Conservation (phyloP, 2,329 filamentous ascomycete species). For the Seiridium cupressi region DNA sequence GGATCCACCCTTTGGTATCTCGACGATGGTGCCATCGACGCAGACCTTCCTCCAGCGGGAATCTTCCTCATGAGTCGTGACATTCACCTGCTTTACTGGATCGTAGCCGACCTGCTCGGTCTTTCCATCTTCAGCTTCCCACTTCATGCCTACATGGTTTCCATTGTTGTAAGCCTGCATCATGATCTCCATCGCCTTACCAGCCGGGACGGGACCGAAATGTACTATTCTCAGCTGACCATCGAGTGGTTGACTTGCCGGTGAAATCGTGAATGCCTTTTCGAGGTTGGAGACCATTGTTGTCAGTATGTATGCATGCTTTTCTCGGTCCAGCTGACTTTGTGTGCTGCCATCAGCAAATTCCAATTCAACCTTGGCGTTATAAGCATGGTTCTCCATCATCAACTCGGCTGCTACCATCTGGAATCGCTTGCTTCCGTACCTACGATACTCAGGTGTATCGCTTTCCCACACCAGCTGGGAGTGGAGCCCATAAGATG, state of each 20-base stretch:
- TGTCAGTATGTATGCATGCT: conserved; percentile 75
- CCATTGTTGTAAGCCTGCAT: conserved; percentile 58
- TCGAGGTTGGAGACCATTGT: conserved; percentile 81
- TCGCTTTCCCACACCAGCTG: conserved; percentile 89
- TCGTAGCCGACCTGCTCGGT: conserved; percentile 67
- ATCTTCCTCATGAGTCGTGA: conserved; percentile 68
- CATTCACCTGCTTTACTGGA: conserved; percentile 62
- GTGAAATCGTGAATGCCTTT: conserved; percentile 78
- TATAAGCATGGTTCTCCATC: conserved; percentile 49
- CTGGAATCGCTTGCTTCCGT: conserved; percentile 75
- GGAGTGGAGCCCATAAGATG: conserved; percentile 87
- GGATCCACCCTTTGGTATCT: conserved; percentile 67
- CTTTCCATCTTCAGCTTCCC: conserved; percentile 27
- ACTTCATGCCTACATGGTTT: conserved; percentile 50
- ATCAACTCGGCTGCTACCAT: conserved; percentile 80
- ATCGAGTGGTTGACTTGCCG: conserved; percentile 67
- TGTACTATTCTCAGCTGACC: conserved; percentile 69
- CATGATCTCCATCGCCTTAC: conserved; percentile 77
- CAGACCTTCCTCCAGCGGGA: conserved; percentile 80
- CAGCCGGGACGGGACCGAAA: conserved; percentile 66
- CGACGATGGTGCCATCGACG: conserved; percentile 86
- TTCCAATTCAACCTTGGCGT: conserved; percentile 37
- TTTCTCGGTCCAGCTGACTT: conserved; percentile 30
- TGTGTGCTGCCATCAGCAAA: conserved; percentile 5
- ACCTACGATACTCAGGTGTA: conserved; percentile 73